phyloP scores from a whole-genome alignment of 495 filamentous ascomycete genomes.

The Haplographium delicatum region DNA sequence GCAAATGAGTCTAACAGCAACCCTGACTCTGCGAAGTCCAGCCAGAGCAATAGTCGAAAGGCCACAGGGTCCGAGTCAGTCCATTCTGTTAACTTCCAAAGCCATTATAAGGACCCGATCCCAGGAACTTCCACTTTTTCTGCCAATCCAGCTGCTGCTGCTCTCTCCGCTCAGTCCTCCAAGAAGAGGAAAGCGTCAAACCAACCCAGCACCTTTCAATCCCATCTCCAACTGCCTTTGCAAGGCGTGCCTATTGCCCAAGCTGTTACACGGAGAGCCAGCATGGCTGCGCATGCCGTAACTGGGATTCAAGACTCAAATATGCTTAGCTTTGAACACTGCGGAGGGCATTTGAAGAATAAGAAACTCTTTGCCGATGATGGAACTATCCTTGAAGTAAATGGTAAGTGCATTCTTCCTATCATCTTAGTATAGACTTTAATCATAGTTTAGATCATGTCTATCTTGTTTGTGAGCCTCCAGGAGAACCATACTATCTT shows the following conservation, averaged over 20 bases:
- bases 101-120: constrained; percentile 44
- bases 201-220: constrained; percentile 31
- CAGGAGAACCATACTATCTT: constrained; percentile 96
- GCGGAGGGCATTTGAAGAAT: constrained; percentile 61
- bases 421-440: not conserved
- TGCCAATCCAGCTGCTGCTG: constrained; percentile 20
- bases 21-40: constrained; percentile 14
- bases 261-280: constrained; percentile 29
- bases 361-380: constrained; percentile 85
- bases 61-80: constrained; percentile 39
- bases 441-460: constrained; percentile 67
- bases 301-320: constrained; percentile 50
- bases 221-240: constrained; percentile 17
- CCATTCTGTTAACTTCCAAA: constrained; percentile 28
- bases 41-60: constrained; percentile 15
- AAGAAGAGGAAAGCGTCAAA: constrained; percentile 74
- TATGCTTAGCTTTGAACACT: constrained; percentile 80
- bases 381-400: constrained; percentile 73
- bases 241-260: constrained; percentile 41
- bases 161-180: constrained; percentile 32
- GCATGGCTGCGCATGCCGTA: constrained; percentile 34
- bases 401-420: constrained; percentile 60
- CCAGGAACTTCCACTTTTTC: constrained; percentile 62
- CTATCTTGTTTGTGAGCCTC: constrained; percentile 95
- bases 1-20: constrained; percentile 12